A percentile compares a stretch with the other conserved stretches of the same genome.
phyloP scores from a whole-genome alignment of 306 rosid genomes.

The Rosa lucieae region DNA sequence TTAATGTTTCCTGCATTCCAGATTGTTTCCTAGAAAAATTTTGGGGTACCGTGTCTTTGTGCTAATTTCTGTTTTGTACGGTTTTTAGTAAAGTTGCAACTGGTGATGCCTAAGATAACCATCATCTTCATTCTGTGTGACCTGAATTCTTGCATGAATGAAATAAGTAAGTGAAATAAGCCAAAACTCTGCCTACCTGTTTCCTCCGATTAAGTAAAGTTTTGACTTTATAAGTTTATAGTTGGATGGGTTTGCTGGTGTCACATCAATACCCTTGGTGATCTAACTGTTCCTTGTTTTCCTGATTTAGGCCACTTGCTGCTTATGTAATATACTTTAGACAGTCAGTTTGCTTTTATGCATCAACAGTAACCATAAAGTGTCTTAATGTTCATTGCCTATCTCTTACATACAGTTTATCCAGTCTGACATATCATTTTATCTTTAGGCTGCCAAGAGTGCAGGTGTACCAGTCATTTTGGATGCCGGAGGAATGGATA shows the following conservation, averaged over 20 bases:
- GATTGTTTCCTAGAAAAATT: not conserved
- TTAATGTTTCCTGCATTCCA: not conserved
- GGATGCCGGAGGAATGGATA: constrained; percentile 88
- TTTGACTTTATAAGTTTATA: not conserved
- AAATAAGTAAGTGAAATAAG: not conserved
- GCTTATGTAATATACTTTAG: not conserved
- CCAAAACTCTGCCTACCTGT: not conserved
- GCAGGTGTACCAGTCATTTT: constrained; percentile 75
- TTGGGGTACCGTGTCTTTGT: not conserved
- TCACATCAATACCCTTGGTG: not conserved
- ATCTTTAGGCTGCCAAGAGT: constrained; percentile 69
- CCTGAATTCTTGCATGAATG: not conserved
- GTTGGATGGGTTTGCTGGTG: not conserved
- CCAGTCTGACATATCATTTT: constrained; percentile 15
- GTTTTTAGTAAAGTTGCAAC: not conserved
- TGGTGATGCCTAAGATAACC: not conserved
- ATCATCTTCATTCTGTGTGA: not conserved
- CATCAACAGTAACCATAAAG: not conserved
- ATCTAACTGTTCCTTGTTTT: not conserved
- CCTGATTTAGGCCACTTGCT: not conserved
- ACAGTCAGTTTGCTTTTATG: not conserved
- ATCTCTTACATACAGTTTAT: not conserved
- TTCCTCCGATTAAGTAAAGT: not conserved
- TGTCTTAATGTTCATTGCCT: not conserved
- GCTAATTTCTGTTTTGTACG: not conserved